Percentiles rank a stretch among this genome's conserved stretches.
phyloP scores from a whole-genome alignment of 176 grass and related monocot genomes.

The Aegilops speltoides region DNA sequence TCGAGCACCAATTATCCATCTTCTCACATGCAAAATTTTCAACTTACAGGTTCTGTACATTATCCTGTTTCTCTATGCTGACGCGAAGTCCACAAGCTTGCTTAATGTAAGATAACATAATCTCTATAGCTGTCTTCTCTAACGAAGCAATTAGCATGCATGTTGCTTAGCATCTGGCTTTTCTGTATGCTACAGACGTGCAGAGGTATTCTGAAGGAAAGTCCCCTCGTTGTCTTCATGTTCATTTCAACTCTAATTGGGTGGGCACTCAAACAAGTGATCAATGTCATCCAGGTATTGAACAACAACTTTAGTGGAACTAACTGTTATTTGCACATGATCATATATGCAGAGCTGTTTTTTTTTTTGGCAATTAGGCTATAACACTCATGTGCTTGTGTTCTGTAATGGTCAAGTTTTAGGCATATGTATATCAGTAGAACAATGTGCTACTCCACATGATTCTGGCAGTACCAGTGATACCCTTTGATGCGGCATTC shows the following conservation, averaged over 20 bases:
- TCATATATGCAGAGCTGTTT: neutral
- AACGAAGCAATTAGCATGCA: neutral
- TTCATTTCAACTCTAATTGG: slow-evolving; percentile 70
- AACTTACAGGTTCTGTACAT: slow-evolving; percentile 88
- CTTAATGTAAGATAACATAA: slow-evolving; percentile 57
- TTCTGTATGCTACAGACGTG: slow-evolving; percentile 41
- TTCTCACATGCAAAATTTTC: neutral
- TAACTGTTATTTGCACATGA: neutral
- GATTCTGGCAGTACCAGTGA: neutral
- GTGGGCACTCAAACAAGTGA: slow-evolving; percentile 78
- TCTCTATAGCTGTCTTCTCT: neutral
- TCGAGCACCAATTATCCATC: neutral
- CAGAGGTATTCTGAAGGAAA: slow-evolving; percentile 45
- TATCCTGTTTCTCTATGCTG: slow-evolving; percentile 72
- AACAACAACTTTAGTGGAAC: neutral
- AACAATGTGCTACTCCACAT: neutral
- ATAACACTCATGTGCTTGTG: neutral
- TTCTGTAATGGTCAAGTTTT: neutral
- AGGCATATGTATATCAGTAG: neutral
- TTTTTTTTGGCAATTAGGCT: neutral
- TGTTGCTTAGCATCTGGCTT: neutral
- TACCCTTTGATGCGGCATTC: neutral
- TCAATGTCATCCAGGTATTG: slow-evolving; percentile 79
- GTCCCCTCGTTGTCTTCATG: slow-evolving; percentile 43
- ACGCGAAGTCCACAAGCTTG: slow-evolving; percentile 57